Conservation (phyloP, 108 stramenopile species). For the Aurantiochytrium sp. region DNA sequence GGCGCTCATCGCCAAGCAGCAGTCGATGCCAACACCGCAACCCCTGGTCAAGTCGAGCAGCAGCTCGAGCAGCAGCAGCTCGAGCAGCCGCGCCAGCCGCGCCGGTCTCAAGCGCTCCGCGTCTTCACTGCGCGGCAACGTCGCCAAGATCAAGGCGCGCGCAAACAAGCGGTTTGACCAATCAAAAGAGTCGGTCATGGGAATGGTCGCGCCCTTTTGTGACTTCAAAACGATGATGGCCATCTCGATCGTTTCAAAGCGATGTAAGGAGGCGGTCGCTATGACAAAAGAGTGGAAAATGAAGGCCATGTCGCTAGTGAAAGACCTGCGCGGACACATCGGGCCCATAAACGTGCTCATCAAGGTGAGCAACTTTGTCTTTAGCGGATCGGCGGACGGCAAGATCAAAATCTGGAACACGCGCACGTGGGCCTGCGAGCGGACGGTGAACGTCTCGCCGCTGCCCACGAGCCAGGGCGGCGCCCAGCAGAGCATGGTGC, state of each 20-base stretch:
- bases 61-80: neutral
- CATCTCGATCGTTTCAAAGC: neutral
- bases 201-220: neutral
- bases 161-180: neutral
- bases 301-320: neutral
- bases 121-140: neutral
- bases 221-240: neutral
- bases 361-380: neutral
- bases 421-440: neutral
- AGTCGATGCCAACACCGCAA: neutral
- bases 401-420: constrained; percentile 25
- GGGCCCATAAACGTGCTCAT: neutral
- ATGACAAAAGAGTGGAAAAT: neutral
- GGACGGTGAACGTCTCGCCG: neutral
- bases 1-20: neutral
- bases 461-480: neutral
- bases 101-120: neutral
- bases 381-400: constrained; percentile 15
- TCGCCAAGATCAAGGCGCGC: neutral
- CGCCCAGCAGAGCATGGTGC: neutral
- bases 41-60: neutral
- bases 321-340: neutral
- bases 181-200: neutral
- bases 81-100: neutral
- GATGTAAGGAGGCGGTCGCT: neutral